Base-by-base conservation (phyloP, 169 alveolate genomes). In the Cryptosporidium muris region DNA sequence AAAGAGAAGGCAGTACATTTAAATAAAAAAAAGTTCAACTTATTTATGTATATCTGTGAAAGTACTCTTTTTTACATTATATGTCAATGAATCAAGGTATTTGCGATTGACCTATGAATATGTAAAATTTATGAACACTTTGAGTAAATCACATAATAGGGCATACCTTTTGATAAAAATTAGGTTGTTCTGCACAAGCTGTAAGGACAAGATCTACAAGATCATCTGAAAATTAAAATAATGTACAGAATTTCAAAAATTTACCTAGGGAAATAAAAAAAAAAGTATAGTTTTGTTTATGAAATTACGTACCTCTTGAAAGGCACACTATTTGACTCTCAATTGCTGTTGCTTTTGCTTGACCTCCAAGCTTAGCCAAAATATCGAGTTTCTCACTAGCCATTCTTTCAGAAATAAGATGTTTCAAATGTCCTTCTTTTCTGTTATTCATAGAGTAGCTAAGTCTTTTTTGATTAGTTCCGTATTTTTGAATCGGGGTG, bases 141-240 rank as follows among this genome's bases (percentile, higher is more conserved):
- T n/a, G 14, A n/a, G 6, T 7, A 3, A 14, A 34, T 64, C n/a
- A 51, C 12, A 51, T 11, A 51, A 12, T 16, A 16, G 45, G 12
- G 54, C 82, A 36, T 67, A 67, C 82, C 38, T 67, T 67, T 53
- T 67, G 51, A 42, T 40, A 37, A 56, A 67, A 67, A 14, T 67
- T 66, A 9, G 82, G 82, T 38, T 67, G 54, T 38, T 67, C 66
- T 8, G 65, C 82, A 16, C 82, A 67, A 38, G 82, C 82, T 53
- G 34, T 60, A 40, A 67, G 40, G 14, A 67, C 8, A 37, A 67
- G 54, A 37, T 67, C 82, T 40, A 67, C 82, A 12, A 67, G 38
- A 14, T 67, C 62, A 52, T 67, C 82, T 67, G 2, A 1, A 12
- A 53, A 37, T 12, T 16, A 4, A 1, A 60, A 4, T 36, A 53